Percentiles rank a stretch among this genome's conserved stretches.
phyloP scores from a whole-genome alignment of 495 filamentous ascomycete species.

The Copromyces sp. region DNA sequence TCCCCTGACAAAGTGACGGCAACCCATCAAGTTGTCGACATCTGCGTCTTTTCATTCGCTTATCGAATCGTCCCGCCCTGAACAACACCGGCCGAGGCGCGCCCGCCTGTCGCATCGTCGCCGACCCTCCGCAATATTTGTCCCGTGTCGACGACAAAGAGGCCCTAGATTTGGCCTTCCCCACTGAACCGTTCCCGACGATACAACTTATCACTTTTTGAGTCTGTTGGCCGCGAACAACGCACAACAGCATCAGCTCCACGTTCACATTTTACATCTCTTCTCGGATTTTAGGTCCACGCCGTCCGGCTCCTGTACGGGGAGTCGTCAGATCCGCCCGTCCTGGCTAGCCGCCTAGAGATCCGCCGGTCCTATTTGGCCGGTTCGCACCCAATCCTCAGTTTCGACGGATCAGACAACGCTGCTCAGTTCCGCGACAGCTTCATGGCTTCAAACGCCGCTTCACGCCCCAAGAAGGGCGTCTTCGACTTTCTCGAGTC shows the following conservation, averaged over 20 bases:
- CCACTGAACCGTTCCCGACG: background rate
- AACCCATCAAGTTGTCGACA: slow-evolving; percentile 13
- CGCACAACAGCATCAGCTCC: background rate
- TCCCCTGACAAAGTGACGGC: slow-evolving; percentile 8
- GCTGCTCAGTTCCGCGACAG: slow-evolving; percentile 18
- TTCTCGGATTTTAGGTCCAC: background rate
- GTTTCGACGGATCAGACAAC: slow-evolving; percentile 22
- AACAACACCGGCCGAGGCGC: background rate
- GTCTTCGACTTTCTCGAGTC: slow-evolving; percentile 64
- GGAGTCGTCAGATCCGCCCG: slow-evolving; percentile 21
- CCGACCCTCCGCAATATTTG: background rate
- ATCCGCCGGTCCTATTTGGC: slow-evolving; percentile 31
- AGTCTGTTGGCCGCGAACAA: slow-evolving; percentile 1
- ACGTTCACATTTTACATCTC: background rate
- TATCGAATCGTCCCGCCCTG: background rate
- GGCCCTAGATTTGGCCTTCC: background rate
- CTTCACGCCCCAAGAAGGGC: slow-evolving; percentile 19
- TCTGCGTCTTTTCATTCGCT: background rate
- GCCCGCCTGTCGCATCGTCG: background rate
- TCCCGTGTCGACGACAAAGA: background rate
- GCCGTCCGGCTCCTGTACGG: slow-evolving; percentile 15
- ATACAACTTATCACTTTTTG: slow-evolving; percentile 9
- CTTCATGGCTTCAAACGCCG: slow-evolving; percentile 14
- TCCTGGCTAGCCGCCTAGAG: slow-evolving; percentile 29
- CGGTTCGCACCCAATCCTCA: slow-evolving; percentile 25